phyloP scores from a whole-genome alignment of 352 stramenopile genomes.

The Pythium dissotocum region DNA sequence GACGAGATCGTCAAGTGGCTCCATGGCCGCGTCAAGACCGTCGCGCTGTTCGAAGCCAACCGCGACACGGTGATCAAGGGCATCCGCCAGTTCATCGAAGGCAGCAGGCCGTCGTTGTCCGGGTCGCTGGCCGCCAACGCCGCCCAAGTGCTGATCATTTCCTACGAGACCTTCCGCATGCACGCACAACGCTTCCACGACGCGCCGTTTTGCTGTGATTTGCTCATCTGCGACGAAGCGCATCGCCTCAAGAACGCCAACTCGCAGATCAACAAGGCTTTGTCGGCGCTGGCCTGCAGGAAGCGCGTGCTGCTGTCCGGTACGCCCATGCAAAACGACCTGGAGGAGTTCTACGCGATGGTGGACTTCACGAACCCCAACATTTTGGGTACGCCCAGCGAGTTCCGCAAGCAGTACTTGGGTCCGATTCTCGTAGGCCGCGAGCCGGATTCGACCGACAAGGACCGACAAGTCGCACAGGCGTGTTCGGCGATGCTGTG shows the following conservation, averaged over 20 bases:
- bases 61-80: slow-evolving; percentile 80
- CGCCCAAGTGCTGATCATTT: slow-evolving; percentile 84
- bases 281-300: slow-evolving; percentile 83
- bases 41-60: slow-evolving; percentile 82
- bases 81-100: slow-evolving; percentile 83
- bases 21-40: slow-evolving; percentile 78
- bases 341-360: slow-evolving; percentile 99
- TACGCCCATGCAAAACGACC: slow-evolving; percentile 99
- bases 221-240: slow-evolving; percentile 98
- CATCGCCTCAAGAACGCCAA: slow-evolving; percentile 98
- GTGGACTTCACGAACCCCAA: slow-evolving; percentile 90
- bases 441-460: slow-evolving; percentile 90
- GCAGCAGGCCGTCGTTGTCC: slow-evolving; percentile 59
- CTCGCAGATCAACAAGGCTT: slow-evolving; percentile 90
- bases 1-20: slow-evolving; percentile 90
- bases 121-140: slow-evolving; percentile 34
- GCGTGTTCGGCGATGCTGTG: slow-evolving; percentile 95
- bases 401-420: slow-evolving; percentile 95
- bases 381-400: slow-evolving; percentile 74
- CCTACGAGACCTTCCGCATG: slow-evolving; percentile 93
- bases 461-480: slow-evolving; percentile 67
- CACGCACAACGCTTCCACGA: slow-evolving; percentile 91
- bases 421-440: slow-evolving; percentile 87
- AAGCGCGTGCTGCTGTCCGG: slow-evolving; percentile 95
- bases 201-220: slow-evolving; percentile 87